phyloP scores from a whole-genome alignment of 106 monocot species.

The Apostasia ramifera region DNA sequence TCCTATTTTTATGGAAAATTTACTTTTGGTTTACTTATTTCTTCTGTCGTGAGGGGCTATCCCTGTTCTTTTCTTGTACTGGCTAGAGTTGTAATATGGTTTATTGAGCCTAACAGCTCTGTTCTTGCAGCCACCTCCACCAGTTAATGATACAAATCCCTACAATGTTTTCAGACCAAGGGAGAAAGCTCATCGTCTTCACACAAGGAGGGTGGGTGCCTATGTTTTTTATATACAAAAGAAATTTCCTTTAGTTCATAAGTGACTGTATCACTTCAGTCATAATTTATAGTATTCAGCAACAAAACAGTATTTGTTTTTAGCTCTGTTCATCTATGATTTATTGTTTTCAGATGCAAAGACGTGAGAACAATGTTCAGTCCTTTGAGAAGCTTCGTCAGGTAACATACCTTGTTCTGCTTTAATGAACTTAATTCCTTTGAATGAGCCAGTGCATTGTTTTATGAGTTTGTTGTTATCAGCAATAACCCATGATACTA shows the following conservation, averaged over 20 bases:
- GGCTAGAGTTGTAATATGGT: not conserved
- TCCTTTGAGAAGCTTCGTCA: slow-evolving; percentile 93
- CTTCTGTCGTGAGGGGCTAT: too few relatives aligned
- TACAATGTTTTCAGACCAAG: slow-evolving; percentile 99
- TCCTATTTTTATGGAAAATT: too few relatives aligned
- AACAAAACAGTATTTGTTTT: not conserved
- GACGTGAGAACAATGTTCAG: slow-evolving; percentile 92
- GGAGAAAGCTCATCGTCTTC: slow-evolving; percentile 88
- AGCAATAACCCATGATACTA: too few relatives aligned
- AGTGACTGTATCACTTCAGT: not conserved
- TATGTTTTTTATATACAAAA: too few relatives aligned
- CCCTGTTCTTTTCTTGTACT: not conserved
- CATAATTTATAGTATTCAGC: not conserved
- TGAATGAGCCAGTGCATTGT: too few relatives aligned
- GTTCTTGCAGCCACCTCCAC: slow-evolving; percentile 81
- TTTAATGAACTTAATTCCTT: not conserved
- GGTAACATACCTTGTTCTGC: slow-evolving; percentile 27
- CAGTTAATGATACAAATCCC: slow-evolving; percentile 96
- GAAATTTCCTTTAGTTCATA: too few relatives aligned
- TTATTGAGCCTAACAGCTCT: not conserved
- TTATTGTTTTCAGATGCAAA: slow-evolving; percentile 67
- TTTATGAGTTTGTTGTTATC: too few relatives aligned
- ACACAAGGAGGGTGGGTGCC: slow-evolving; percentile 85
- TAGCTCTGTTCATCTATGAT: not conserved
- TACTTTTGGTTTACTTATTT: too few relatives aligned